Base-by-base conservation (phyloP, 2,329 filamentous ascomycete species). In the Phialophora verrucosa region DNA sequence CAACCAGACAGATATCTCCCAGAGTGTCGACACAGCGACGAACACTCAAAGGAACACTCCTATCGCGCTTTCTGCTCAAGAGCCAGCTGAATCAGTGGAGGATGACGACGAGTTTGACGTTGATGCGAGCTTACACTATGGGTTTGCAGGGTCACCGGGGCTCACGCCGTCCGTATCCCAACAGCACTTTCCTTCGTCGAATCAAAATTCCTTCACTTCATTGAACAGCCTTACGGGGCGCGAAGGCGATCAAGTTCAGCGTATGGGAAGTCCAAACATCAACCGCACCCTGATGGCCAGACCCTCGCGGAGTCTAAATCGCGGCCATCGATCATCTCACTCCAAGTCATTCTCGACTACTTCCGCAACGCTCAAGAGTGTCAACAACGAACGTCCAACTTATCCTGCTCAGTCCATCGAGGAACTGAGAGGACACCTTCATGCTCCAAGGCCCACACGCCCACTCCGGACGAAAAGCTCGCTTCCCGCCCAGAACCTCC, bases 331-430 rank as follows among this genome's bases (percentile, higher is more conserved):
- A 23, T 44, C 65, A 25, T 69, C 69, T 57, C 71, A 73, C 60
- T 68, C 67, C 32, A 73, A 73, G 53, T 71, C 70, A 7, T 60
- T 67, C 14, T 73, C 71, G 4, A 59, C 64, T 38, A 69, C 70
- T 32, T 59, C 53, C n/a, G 59, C 62, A 17, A 67, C 47, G 27
- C 57, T 62, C 4, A 67, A 62, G 44, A 63, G 59, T 51, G 50
- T 63, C 20, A 69, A 69, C 50, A 62, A 38, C 31, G 67, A 72
- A 23, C 69, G 68, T 50, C 81, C 81, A 3, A 77, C 79, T 23
- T 83, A 83, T 66, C 81, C 81, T 25, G 78, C 83, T 69, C 81
- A 83, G 66, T 82, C 81, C 32, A 82, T 82, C 72, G 78, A 79
- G 54, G 78, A 78, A 27, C 73, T 83, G 32, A 81, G 83, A 66